These are phyloP conservation scores for Leishmania martiniquensis DNA, from an alignment of 208 protist genomes.

Conservation along the genomic window DNA sequence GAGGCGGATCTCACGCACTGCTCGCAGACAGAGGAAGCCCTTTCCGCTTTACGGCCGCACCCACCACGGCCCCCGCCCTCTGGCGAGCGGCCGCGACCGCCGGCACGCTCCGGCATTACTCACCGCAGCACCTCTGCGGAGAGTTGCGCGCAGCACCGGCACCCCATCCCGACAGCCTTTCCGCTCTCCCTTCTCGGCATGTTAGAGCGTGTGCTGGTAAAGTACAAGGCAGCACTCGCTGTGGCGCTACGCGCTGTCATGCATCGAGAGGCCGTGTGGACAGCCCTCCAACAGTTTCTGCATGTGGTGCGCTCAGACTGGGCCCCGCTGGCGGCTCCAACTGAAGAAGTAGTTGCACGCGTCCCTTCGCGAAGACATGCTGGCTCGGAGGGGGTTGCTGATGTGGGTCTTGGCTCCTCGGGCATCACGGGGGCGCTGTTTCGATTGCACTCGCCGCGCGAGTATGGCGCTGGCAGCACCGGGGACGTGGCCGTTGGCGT, in stretches of 20 bases:
- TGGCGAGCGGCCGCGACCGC: not conserved
- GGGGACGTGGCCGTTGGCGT: not conserved
- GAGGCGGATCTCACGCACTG: not conserved
- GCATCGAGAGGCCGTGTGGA: constrained; percentile 35
- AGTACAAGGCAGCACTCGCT: constrained; percentile 10
- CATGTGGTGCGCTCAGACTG: constrained; percentile 13
- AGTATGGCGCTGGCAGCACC: not conserved
- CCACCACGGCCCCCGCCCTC: not conserved
- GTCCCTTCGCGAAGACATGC: not conserved
- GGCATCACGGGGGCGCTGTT: not conserved
- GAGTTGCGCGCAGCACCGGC: not conserved
- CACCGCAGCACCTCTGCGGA: not conserved
- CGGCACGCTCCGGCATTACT: not conserved
- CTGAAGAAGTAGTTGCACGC: not conserved
- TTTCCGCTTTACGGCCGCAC: not conserved
- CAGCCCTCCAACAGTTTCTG: constrained; percentile 27
- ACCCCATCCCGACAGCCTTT: not conserved
- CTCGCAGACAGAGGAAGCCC: not conserved
- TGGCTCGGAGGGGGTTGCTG: not conserved
- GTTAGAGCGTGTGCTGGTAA: constrained; percentile 9
- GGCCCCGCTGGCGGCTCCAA: not conserved
- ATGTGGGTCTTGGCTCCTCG: not conserved
- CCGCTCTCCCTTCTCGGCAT: not conserved
- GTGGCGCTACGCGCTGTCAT: constrained; percentile 14
- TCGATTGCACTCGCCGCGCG: not conserved